Conservation (phyloP, 176 grass and related monocot genomes). For the Aegilops umbellulata region DNA sequence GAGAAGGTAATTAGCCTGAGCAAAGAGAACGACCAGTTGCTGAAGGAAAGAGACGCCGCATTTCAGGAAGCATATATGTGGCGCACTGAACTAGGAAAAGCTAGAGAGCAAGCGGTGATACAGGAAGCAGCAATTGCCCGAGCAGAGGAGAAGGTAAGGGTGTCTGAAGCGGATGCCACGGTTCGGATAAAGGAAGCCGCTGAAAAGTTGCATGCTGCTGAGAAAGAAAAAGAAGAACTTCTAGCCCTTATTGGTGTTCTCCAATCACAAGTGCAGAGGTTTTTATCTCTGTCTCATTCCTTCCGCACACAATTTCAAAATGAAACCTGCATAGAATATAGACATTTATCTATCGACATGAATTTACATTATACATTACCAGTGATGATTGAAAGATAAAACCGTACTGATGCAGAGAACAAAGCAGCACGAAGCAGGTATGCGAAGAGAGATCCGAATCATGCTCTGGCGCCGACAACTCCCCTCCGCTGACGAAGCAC, state of each 20-base stretch:
- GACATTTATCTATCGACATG: neutral
- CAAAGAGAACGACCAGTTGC: slow-evolving; percentile 75
- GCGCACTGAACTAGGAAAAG: slow-evolving; percentile 95
- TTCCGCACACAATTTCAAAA: neutral
- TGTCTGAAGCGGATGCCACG: slow-evolving; percentile 63
- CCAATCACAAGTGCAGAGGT: slow-evolving; percentile 93
- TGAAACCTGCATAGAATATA: slow-evolving; percentile 9
- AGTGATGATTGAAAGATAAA: slow-evolving; percentile 9
- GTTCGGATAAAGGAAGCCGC: slow-evolving; percentile 59
- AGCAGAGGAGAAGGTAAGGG: slow-evolving; percentile 80
- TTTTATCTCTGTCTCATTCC: slow-evolving; percentile 5
- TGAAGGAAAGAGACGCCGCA: slow-evolving; percentile 82
- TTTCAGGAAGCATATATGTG: slow-evolving; percentile 84
- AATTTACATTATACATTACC: neutral
- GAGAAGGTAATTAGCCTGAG: slow-evolving; percentile 67
- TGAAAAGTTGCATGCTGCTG: slow-evolving; percentile 51
- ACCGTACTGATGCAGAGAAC: slow-evolving; percentile 45
- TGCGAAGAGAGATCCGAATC: slow-evolving; percentile 74
- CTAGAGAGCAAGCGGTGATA: slow-evolving; percentile 84
- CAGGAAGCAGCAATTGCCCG: slow-evolving; percentile 81
- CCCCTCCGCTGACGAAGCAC: slow-evolving; percentile 79
- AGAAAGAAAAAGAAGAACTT: slow-evolving; percentile 83
- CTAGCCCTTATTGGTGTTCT: slow-evolving; percentile 60
- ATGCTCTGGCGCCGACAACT: slow-evolving; percentile 44
- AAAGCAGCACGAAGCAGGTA: slow-evolving; percentile 61